Percentiles rank a stretch among this genome's conserved stretches.
phyloP scores from a whole-genome alignment of 1,284 basidiomycete species.

The Microbotryum saponariae region DNA sequence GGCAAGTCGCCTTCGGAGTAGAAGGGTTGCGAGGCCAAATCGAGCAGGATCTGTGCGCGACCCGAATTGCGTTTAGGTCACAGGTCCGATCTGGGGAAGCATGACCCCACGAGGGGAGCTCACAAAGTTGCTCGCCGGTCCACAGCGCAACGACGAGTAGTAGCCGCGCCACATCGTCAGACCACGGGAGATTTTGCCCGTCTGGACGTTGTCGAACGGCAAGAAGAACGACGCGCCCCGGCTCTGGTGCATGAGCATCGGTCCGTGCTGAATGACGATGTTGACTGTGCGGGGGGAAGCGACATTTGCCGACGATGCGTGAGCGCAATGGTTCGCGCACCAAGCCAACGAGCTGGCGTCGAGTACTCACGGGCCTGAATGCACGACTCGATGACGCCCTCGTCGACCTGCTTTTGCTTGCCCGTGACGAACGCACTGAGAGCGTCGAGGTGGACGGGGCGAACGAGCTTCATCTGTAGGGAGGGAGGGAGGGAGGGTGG shows the following conservation, averaged over 20 bases:
- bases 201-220: constrained; percentile 2
- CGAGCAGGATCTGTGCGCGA: constrained; percentile 9
- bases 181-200: background rate
- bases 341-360: background rate
- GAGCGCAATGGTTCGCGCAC: background rate
- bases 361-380: constrained; percentile 12
- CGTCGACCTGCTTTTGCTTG: background rate
- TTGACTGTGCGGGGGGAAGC: constrained; percentile 3
- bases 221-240: constrained; percentile 17
- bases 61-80: too few relatives aligned
- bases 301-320: background rate
- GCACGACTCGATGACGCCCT: background rate
- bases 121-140: background rate
- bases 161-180: constrained; percentile 16
- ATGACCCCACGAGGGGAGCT: background rate
- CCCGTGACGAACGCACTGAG: background rate
- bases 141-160: constrained; percentile 7
- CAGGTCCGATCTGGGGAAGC: too few relatives aligned
- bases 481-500: background rate
- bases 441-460: constrained; percentile 3
- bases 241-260: background rate
- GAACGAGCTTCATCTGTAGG: constrained; percentile 1
- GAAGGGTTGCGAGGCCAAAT: constrained; percentile 6
- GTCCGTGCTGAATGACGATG: constrained; percentile 13
- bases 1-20: constrained; percentile 5